A percentile compares a stretch with the other conserved stretches of the same genome.
Evolutionary conservation across 345 rosid genomes (phyloP).

Genomic region (Rhodomyrtus tomentosa): DNA sequence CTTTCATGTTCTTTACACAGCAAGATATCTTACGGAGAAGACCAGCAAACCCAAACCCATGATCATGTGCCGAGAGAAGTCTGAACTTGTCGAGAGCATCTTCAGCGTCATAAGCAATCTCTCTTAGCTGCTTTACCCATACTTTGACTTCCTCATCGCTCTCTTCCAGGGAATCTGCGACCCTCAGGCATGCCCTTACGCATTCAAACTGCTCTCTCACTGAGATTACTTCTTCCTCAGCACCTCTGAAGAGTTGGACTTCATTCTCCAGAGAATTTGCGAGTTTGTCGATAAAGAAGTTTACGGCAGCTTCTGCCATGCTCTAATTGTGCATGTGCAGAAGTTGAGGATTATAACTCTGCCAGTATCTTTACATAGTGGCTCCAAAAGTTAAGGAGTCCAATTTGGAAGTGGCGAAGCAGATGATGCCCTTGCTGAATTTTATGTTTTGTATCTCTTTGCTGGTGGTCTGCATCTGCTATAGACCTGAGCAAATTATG

Average conservation of each 20-base stretch:
- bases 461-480: background rate
- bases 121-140: constrained; percentile 23
- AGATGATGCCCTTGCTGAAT: background rate
- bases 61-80: constrained; percentile 8
- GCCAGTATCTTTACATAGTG: background rate
- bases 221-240: background rate
- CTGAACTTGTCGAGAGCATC: constrained; percentile 20
- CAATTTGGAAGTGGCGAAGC: background rate
- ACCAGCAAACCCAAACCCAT: constrained; percentile 3
- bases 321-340: background rate
- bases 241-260: background rate
- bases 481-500: background rate
- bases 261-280: background rate
- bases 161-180: constrained; percentile 14
- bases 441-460: background rate
- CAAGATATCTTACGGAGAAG: constrained; percentile 6
- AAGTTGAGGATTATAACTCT: background rate
- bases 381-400: background rate
- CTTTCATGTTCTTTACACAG: constrained; percentile 11
- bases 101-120: constrained; percentile 19
- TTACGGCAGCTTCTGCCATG: background rate
- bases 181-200: constrained; percentile 10
- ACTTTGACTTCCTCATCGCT: constrained; percentile 11
- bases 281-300: background rate
- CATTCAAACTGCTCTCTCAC: constrained; percentile 12